Evolutionary conservation across 225 moss, liverwort and hornwort species (phyloP).

Genomic region (Lunularia cruciata): DNA sequence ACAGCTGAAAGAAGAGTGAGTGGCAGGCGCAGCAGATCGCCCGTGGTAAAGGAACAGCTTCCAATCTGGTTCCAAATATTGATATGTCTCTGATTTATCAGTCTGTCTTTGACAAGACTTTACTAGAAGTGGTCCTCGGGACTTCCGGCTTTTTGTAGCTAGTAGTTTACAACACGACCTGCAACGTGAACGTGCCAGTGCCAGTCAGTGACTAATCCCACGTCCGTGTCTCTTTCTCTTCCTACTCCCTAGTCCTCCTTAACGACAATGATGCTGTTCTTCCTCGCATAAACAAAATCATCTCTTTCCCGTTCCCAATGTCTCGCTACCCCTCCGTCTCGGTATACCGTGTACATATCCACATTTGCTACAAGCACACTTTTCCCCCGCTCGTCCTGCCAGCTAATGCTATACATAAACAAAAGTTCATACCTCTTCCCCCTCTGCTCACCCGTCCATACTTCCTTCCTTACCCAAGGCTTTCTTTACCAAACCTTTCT

Average conservation of each 20-base stretch:
- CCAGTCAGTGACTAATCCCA: slow-evolving; percentile 2
- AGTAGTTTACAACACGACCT: slow-evolving; percentile 9
- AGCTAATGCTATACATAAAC: slow-evolving; percentile 12
- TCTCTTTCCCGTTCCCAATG: neutral
- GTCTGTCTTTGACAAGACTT: slow-evolving; percentile 3
- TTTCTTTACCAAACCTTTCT: slow-evolving; percentile 1
- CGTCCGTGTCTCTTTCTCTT: neutral
- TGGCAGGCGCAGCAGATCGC: slow-evolving; percentile 2
- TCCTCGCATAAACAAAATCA: slow-evolving; percentile 6
- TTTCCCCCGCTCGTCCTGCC: slow-evolving; percentile 1
- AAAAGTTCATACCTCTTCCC: neutral
- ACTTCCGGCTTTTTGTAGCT: neutral
- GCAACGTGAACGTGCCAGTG: slow-evolving; percentile 3
- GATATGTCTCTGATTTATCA: neutral
- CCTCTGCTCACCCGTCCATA: neutral
- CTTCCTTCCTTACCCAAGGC: neutral
- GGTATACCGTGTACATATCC: neutral
- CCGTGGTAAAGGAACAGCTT: slow-evolving; percentile 3
- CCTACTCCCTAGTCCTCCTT: neutral
- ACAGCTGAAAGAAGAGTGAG: neutral
- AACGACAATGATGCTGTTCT: neutral
- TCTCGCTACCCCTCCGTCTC: neutral
- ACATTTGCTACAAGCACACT: slow-evolving; percentile 12
- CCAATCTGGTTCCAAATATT: slow-evolving; percentile 1
- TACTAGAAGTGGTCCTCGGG: neutral